Conservation (phyloP, 176 grass and related monocot genomes). For the Aegilops bicornis region DNA sequence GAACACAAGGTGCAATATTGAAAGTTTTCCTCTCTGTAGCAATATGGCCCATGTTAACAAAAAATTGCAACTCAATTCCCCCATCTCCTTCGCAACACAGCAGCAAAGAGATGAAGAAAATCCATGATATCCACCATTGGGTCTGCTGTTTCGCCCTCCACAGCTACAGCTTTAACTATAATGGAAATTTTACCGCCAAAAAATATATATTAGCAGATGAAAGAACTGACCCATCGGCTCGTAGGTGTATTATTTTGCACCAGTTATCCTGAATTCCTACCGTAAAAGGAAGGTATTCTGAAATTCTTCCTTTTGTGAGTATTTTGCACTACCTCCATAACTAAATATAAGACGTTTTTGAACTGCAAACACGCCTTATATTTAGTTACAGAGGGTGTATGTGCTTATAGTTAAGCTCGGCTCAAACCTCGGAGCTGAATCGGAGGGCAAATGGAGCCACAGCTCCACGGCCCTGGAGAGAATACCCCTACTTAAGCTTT, state of each 20-base stretch:
- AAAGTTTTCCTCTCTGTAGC: background rate
- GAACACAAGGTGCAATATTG: background rate
- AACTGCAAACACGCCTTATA: too few relatives aligned
- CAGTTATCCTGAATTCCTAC: background rate
- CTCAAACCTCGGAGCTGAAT: background rate
- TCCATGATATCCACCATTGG: background rate
- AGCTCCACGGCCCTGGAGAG: background rate
- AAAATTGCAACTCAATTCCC: background rate
- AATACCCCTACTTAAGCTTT: background rate
- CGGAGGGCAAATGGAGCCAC: background rate
- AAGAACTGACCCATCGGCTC: background rate
- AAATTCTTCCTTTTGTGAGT: background rate
- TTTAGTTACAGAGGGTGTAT: background rate
- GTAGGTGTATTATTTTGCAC: background rate
- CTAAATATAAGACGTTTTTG: too few relatives aligned
- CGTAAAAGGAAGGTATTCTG: background rate
- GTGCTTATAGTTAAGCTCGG: background rate
- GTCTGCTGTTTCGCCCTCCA: background rate
- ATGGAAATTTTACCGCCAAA: background rate
- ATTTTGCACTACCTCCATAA: background rate
- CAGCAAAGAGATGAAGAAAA: background rate
- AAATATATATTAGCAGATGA: too few relatives aligned
- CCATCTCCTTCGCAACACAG: background rate
- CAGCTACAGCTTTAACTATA: background rate
- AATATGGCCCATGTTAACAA: background rate